Conservation (phyloP, 2,329 filamentous ascomycete species). For the Huntiella bhutanensis region DNA sequence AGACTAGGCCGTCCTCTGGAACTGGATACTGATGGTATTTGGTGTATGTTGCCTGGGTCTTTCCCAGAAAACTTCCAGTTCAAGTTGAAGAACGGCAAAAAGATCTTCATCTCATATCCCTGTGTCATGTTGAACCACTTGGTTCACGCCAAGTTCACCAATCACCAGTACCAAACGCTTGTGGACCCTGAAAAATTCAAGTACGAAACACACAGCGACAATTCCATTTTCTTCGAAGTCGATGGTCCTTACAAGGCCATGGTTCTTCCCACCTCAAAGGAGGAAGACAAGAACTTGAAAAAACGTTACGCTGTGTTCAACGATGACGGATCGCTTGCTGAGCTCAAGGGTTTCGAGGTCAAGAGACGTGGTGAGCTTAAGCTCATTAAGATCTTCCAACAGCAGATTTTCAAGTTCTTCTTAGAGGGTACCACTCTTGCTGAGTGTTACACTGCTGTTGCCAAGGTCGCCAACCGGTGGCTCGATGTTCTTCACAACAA, state of each 20-base stretch:
- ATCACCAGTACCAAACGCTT: conserved; percentile 90
- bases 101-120: conserved; percentile 87
- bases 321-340: conserved; percentile 83
- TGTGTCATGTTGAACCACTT: conserved; percentile 98
- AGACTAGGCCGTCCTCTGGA: conserved; percentile 82
- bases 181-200: conserved; percentile 60
- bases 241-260: conserved; percentile 96
- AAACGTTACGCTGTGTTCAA: conserved; percentile 99
- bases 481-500: conserved; percentile 83
- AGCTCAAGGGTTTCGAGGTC: conserved; percentile 92
- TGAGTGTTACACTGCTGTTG: conserved; percentile 81
- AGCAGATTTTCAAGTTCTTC: conserved; percentile 99
- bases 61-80: conserved; percentile 96
- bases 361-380: conserved; percentile 96
- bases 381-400: conserved; percentile 98
- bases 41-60: conserved; percentile 93
- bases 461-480: conserved; percentile 91
- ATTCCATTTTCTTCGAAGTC: conserved; percentile 98
- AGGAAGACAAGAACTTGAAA: conserved; percentile 98
- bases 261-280: conserved; percentile 92
- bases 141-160: conserved; percentile 86
- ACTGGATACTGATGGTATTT: conserved; percentile 95
- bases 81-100: conserved; percentile 89
- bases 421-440: conserved; percentile 71
- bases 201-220: conserved; percentile 95